These are phyloP conservation scores for Hapsidospora chrysogenum DNA, from an alignment of 495 filamentous ascomycete species.

Conservation along the genomic window DNA sequence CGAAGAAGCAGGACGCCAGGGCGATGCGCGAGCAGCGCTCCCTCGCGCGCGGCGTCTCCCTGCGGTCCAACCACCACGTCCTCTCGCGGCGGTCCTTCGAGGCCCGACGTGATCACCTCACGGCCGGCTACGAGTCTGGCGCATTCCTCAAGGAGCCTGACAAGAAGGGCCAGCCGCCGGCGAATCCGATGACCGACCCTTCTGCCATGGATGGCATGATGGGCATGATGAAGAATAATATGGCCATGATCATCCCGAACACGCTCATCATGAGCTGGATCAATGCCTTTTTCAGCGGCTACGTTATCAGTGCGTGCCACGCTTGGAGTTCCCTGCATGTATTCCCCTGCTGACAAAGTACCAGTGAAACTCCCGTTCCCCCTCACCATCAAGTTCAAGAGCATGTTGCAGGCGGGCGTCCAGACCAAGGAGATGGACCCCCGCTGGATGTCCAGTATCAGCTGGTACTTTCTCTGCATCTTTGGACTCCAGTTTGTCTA, in stretches of 20 bases:
- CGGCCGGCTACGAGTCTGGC: slow-evolving; percentile 65
- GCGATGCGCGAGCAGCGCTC: slow-evolving; percentile 75
- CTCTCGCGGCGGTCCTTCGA: slow-evolving; percentile 64
- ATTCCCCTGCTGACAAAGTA: slow-evolving; percentile 4
- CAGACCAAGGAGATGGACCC: slow-evolving; percentile 92
- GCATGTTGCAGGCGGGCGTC: slow-evolving; percentile 94
- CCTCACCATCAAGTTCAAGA: slow-evolving; percentile 94
- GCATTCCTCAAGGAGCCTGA: slow-evolving; percentile 81
- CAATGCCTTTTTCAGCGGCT: slow-evolving; percentile 95
- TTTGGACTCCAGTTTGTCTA: slow-evolving; percentile 97
- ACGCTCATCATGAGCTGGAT: slow-evolving; percentile 99
- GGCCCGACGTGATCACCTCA: slow-evolving; percentile 60
- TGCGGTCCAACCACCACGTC: slow-evolving; percentile 61
- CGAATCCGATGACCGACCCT: slow-evolving; percentile 95
- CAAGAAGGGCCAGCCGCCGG: slow-evolving; percentile 64
- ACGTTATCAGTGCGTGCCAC: slow-evolving; percentile 71
- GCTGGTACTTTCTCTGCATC: slow-evolving; percentile 95
- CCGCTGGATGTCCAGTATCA: slow-evolving; percentile 92
- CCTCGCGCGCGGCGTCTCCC: slow-evolving; percentile 68
- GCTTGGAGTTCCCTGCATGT: neutral
- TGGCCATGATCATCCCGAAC: slow-evolving; percentile 99
- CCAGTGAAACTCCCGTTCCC: slow-evolving; percentile 97
- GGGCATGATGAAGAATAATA: slow-evolving; percentile 99
- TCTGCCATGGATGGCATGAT: slow-evolving; percentile 98
- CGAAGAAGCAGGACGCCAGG: slow-evolving; percentile 63